Evolutionary conservation across 2,329 filamentous ascomycete species (phyloP).

Genomic region (Microcyclospora tardicrescens): DNA sequence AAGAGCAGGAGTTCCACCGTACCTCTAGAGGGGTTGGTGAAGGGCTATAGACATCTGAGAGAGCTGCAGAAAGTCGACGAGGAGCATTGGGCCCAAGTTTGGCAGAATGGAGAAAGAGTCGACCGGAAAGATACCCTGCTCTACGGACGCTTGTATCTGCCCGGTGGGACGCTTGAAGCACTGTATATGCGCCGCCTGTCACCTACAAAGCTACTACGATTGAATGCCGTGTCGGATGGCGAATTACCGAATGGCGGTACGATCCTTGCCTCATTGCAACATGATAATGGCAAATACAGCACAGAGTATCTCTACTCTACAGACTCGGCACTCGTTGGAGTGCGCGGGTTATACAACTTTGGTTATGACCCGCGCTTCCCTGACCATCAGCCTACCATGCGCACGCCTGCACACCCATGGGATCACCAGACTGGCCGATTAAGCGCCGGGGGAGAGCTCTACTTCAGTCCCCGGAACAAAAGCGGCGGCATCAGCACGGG

Average conservation of each 20-base stretch:
- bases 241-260: slow-evolving; percentile 63
- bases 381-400: slow-evolving; percentile 9
- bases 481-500: slow-evolving; percentile 84
- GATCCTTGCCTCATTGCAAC: slow-evolving; percentile 59
- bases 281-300: slow-evolving; percentile 76
- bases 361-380: slow-evolving; percentile 50
- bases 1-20: slow-evolving; percentile 60
- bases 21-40: slow-evolving; percentile 62
- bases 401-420: slow-evolving; percentile 19
- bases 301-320: slow-evolving; percentile 85
- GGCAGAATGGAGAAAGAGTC: slow-evolving; percentile 39
- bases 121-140: slow-evolving; percentile 47
- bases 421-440: slow-evolving; percentile 67
- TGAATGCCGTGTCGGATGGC: slow-evolving; percentile 65
- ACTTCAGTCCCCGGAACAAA: slow-evolving; percentile 92
- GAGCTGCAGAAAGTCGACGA: slow-evolving; percentile 46
- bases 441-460: slow-evolving; percentile 82
- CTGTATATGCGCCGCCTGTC: slow-evolving; percentile 68
- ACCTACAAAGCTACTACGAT: slow-evolving; percentile 63
- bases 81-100: slow-evolving; percentile 38
- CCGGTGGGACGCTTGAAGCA: slow-evolving; percentile 74
- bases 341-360: slow-evolving; percentile 90
- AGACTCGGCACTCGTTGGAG: slow-evolving; percentile 76
- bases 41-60: slow-evolving; percentile 68
- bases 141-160: slow-evolving; percentile 69